phyloP scores from a whole-genome alignment of 2,329 filamentous ascomycete genomes.

The Monilinia fructicola region DNA sequence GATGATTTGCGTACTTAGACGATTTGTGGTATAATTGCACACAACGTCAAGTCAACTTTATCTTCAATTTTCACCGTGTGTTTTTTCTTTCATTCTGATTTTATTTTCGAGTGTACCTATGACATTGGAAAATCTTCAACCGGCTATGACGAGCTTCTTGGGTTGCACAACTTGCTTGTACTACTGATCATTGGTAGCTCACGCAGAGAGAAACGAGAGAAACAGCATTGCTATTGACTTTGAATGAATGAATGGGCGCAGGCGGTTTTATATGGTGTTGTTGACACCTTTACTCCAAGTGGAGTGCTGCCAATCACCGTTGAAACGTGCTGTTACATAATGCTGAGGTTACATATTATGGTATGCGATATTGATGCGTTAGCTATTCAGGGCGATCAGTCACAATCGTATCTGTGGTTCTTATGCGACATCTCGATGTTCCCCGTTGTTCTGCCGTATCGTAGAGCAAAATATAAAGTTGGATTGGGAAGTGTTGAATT shows the following conservation, averaged over 20 bases:
- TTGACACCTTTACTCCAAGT: background rate
- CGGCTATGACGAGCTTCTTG: background rate
- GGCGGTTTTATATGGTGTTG: too few species aligned
- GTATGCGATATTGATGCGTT: background rate
- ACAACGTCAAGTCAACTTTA: conserved; percentile 21
- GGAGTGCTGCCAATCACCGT: background rate
- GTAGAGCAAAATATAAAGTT: too few species aligned
- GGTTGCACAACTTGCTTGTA: background rate
- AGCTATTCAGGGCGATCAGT: too few species aligned
- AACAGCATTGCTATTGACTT: background rate
- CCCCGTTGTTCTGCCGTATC: too few species aligned
- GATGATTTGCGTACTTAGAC: conserved; percentile 16
- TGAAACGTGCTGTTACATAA: background rate
- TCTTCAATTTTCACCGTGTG: background rate
- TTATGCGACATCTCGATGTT: too few species aligned
- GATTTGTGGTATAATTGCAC: conserved; percentile 18
- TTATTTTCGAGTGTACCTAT: background rate
- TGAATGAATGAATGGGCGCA: too few species aligned
- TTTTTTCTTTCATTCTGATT: background rate
- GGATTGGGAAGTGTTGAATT: too few species aligned
- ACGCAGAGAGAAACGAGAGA: background rate
- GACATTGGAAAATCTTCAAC: background rate
- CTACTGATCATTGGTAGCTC: background rate
- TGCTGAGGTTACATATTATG: background rate
- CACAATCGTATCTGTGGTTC: too few species aligned